phyloP scores from a whole-genome alignment of 768 basidiomycete species.

The Leccinum disarticulatum region DNA sequence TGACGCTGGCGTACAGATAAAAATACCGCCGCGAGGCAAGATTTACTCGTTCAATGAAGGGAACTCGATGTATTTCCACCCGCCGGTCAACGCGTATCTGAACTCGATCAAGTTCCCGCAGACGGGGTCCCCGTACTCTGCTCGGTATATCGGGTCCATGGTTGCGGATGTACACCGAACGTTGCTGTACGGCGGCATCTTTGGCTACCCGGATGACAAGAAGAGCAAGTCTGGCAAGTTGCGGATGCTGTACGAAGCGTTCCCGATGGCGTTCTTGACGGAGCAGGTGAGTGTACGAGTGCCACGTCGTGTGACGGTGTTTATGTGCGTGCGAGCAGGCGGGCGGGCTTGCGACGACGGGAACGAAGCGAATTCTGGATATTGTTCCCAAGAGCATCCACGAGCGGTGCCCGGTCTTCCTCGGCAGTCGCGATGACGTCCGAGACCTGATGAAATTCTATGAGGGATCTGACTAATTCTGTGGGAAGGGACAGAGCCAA shows the following conservation, averaged over 20 bases:
- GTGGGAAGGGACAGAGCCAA: neutral
- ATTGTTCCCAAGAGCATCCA: constrained; percentile 86
- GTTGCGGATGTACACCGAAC: constrained; percentile 98
- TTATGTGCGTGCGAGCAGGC: constrained; percentile 51
- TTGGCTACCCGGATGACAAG: constrained; percentile 97
- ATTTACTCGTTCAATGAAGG: constrained; percentile 99
- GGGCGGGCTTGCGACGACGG: constrained; percentile 95
- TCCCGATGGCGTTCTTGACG: constrained; percentile 95
- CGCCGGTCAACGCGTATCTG: constrained; percentile 78
- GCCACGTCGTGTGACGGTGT: neutral
- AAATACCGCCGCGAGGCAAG: constrained; percentile 91
- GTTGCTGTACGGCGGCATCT: constrained; percentile 95
- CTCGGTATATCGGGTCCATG: constrained; percentile 97
- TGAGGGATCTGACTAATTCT: constrained; percentile 29
- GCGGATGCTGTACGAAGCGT: constrained; percentile 93
- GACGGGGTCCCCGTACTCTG: constrained; percentile 77
- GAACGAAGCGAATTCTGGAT: constrained; percentile 90
- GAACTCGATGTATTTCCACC: constrained; percentile 91
- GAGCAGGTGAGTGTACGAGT: constrained; percentile 67
- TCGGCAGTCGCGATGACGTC: constrained; percentile 93
- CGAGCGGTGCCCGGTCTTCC: constrained; percentile 88
- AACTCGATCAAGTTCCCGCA: constrained; percentile 90
- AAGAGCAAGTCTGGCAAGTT: constrained; percentile 97
- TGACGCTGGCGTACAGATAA: constrained; percentile 55
- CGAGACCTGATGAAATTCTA: constrained; percentile 88